Evolutionary conservation across 2,329 filamentous ascomycete genomes (phyloP).

Genomic region (Pestalotiopsis sp.): DNA sequence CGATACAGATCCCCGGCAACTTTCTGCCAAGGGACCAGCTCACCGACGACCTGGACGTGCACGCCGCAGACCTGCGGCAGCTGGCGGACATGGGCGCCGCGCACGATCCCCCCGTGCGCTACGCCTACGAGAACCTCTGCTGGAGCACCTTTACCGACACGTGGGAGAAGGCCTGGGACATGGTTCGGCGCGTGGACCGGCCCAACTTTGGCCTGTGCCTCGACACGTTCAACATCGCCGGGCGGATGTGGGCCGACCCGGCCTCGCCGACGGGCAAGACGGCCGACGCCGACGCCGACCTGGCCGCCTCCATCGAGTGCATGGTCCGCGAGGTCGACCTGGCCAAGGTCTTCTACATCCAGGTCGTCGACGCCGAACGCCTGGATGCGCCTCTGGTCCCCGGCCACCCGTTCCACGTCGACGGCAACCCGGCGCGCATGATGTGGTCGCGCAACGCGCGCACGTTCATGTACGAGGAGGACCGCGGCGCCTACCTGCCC

Average conservation of each 20-base stretch:
- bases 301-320: constrained; percentile 55
- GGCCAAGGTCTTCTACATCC: constrained; percentile 73
- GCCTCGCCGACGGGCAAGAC: constrained; percentile 52
- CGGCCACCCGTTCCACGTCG: constrained; percentile 60
- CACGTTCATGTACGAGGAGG: constrained; percentile 69
- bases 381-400: constrained; percentile 58
- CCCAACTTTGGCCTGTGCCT: constrained; percentile 77
- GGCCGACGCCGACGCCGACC: constrained; percentile 55
- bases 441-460: constrained; percentile 79
- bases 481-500: constrained; percentile 69
- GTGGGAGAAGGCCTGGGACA: constrained; percentile 74
- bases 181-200: constrained; percentile 66
- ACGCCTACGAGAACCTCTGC: constrained; percentile 74
- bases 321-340: constrained; percentile 60
- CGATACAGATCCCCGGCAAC: constrained; percentile 75
- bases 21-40: constrained; percentile 58
- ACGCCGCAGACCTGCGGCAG: constrained; percentile 64
- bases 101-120: constrained; percentile 60
- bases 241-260: constrained; percentile 72
- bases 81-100: constrained; percentile 69
- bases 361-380: constrained; percentile 74
- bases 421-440: constrained; percentile 67
- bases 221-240: constrained; percentile 79
- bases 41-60: constrained; percentile 51
- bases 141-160: constrained; percentile 72